A percentile compares a stretch with the other conserved stretches of the same genome.
phyloP scores from a whole-genome alignment of 2,329 filamentous ascomycete species.

The Cercospora sp. region DNA sequence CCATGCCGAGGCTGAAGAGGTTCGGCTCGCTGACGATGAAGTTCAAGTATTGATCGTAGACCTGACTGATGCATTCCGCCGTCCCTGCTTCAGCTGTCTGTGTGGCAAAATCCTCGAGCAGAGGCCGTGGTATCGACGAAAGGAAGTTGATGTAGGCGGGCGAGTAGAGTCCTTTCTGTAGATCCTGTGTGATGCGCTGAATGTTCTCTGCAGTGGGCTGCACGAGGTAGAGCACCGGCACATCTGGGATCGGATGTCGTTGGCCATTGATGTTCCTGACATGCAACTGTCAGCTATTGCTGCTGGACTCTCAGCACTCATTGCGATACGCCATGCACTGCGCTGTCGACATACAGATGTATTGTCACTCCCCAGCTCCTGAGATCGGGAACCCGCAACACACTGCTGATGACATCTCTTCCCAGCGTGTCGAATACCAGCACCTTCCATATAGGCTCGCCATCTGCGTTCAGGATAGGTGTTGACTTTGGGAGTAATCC shows the following conservation, averaged over 20 bases:
- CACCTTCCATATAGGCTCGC: conserved; percentile 96
- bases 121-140: conserved; percentile 82
- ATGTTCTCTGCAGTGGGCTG: conserved; percentile 83
- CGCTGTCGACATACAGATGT: conserved; percentile 67
- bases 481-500: conserved; percentile 67
- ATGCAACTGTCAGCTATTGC: conserved; percentile 35
- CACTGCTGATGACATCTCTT: conserved; percentile 94
- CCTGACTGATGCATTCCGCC: conserved; percentile 83
- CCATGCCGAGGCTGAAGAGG: conserved; percentile 89
- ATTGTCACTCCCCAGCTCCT: conserved; percentile 93
- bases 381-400: conserved; percentile 89
- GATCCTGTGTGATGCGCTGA: conserved; percentile 77
- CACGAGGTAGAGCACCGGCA: conserved; percentile 93
- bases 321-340: conserved; percentile 12
- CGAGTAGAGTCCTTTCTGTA: conserved; percentile 83
- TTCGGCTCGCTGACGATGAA: conserved; percentile 96
- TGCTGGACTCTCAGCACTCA: conserved; percentile 35
- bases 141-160: conserved; percentile 97
- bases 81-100: conserved; percentile 83
- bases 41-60: conserved; percentile 96
- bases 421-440: conserved; percentile 91
- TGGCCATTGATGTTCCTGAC: conserved; percentile 72
- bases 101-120: conserved; percentile 91
- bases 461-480: conserved; percentile 81
- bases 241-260: conserved; percentile 90